Conservation (phyloP, 2,329 filamentous ascomycete species). For the Stagonosporopsis chrysanthemi region DNA sequence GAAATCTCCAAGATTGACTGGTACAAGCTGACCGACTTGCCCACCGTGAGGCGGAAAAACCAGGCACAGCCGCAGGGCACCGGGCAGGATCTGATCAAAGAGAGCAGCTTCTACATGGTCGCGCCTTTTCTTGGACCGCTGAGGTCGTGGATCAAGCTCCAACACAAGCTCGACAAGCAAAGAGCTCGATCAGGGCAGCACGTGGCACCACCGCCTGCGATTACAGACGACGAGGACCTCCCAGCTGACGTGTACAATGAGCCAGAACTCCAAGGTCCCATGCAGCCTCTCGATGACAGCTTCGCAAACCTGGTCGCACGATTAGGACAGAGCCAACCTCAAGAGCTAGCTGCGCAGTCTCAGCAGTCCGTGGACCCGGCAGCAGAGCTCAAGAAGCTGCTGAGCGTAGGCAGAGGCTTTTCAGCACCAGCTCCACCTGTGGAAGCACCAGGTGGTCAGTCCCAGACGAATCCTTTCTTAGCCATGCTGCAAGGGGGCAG, state of each 20-base stretch:
- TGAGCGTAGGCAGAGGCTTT: conserved; percentile 53
- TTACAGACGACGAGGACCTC: conserved; percentile 43
- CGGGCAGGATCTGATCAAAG: conserved; percentile 65
- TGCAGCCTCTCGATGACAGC: conserved; percentile 27
- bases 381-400: conserved; percentile 60
- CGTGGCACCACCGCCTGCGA: conserved; percentile 26
- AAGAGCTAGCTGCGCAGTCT: conserved; percentile 38
- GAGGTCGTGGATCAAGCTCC: conserved; percentile 88
- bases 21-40: conserved; percentile 89
- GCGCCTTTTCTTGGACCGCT: conserved; percentile 86
- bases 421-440: conserved; percentile 36
- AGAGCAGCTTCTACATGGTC: conserved; percentile 97
- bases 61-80: conserved; percentile 66
- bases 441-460: conserved; percentile 38
- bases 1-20: conserved; percentile 98
- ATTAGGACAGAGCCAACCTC: conserved; percentile 36
- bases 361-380: conserved; percentile 53
- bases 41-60: conserved; percentile 74
- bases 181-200: conserved; percentile 43
- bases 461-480: conserved; percentile 58
- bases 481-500: conserved; percentile 57
- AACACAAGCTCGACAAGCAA: conserved; percentile 74
- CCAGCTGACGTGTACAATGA: conserved; percentile 40
- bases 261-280: conserved; percentile 26
- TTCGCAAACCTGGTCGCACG: conserved; percentile 44